phyloP scores from a whole-genome alignment of 345 rosid species.

The Laguncularia racemosa region DNA sequence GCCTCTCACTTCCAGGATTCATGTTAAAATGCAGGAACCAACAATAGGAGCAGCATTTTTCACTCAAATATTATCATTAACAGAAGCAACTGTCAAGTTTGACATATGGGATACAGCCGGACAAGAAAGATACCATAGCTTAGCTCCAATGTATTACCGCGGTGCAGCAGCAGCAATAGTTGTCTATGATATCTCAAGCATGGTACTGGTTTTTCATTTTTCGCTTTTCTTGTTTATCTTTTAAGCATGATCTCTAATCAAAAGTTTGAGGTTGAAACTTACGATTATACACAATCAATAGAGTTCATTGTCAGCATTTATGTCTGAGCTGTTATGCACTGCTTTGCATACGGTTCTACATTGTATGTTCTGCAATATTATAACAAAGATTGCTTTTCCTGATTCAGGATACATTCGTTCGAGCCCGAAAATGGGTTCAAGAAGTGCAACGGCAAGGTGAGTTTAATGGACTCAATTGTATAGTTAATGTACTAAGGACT shows the following conservation, averaged over 20 bases:
- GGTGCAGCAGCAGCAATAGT: constrained; percentile 68
- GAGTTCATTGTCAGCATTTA: neutral
- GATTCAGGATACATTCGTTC: constrained; percentile 46
- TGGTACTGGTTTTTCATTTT: constrained; percentile 17
- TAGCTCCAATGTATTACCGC: constrained; percentile 75
- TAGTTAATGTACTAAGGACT: neutral
- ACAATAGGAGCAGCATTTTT: constrained; percentile 75
- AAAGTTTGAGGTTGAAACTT: too few relatives aligned
- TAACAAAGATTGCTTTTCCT: neutral
- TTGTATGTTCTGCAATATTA: too few relatives aligned
- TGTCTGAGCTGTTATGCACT: neutral
- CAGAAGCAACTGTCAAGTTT: constrained; percentile 59
- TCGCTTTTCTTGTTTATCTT: too few relatives aligned
- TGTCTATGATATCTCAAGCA: constrained; percentile 60
- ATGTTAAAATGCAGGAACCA: constrained; percentile 34
- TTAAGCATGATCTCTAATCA: too few relatives aligned
- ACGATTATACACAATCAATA: too few relatives aligned
- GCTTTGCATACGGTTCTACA: too few relatives aligned
- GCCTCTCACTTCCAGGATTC: neutral
- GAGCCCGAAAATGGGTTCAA: constrained; percentile 63
- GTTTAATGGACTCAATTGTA: neutral
- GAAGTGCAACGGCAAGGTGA: constrained; percentile 67
- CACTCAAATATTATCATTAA: constrained; percentile 58
- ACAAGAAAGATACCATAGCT: constrained; percentile 65
- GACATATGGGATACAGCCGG: constrained; percentile 86